Conservation (phyloP, 306 rosid genomes). For the Clitoria ternatea region DNA sequence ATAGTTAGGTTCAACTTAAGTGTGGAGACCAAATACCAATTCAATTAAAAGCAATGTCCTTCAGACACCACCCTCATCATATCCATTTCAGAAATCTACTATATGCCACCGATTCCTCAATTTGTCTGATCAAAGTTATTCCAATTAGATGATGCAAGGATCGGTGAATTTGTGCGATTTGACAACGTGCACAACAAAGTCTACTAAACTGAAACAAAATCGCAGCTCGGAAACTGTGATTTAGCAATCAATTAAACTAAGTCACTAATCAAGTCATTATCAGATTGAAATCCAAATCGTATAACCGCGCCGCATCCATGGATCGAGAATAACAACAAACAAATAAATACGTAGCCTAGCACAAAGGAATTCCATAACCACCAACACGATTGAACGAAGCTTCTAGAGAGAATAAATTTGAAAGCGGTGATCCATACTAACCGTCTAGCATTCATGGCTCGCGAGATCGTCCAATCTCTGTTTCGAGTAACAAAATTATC, state of each 20-base stretch:
- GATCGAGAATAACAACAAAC: neutral
- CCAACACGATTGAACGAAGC: neutral
- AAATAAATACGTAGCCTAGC: neutral
- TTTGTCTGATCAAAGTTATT: conserved; percentile 5
- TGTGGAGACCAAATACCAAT: neutral
- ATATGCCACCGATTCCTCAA: conserved; percentile 2
- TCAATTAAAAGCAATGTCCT: neutral
- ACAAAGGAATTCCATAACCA: neutral
- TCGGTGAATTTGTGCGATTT: neutral
- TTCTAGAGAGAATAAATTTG: neutral
- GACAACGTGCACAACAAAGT: neutral
- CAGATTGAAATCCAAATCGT: neutral
- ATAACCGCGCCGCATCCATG: neutral
- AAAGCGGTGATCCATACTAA: conserved; percentile 7
- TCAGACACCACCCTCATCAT: neutral
- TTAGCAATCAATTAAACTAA: neutral
- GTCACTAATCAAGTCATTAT: neutral
- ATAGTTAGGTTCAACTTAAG: neutral
- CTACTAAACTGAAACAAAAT: neutral
- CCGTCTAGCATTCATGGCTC: conserved; percentile 38
- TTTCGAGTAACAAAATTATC: conserved; percentile 4
- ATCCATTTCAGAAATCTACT: neutral
- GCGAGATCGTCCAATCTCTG: conserved; percentile 28
- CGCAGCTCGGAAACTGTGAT: neutral
- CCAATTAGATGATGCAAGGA: neutral